Evolutionary conservation across 371 early-diverging fungal genomes (phyloP), one percentile per base, ranked within the genome.

Genomic region (Mucor velutinosus): DNA sequence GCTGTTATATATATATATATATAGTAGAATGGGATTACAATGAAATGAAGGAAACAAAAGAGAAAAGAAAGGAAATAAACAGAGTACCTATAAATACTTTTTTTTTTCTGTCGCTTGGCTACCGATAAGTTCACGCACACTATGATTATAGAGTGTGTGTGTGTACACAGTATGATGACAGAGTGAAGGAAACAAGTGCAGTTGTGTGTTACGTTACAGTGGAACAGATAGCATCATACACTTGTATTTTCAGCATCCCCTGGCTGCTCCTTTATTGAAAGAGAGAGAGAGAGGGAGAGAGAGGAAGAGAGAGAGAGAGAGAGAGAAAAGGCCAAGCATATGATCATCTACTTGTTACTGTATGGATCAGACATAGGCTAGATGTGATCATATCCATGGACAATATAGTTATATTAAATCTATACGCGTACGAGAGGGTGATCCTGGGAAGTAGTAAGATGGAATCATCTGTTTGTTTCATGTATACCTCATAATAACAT

Each of bases 401-500:
- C 47, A 19, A 51, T 51, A 23, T 51, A 51, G 51, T 23, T 51
- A 51, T 51, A 51, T 51, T 51, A 51, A 51, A 51, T 51, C 21
- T 25, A 11, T 21, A 51, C 21, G 11, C 12, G 51, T 51, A 51
- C 33, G 33, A 47, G 17, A 23, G 21, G 19, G 45, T 59, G 39
- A 67, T 47, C 65, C 58, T 65, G 65, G 37, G 65, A 61, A 32
- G 45, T 37, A 29, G 8, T 10, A 63, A 37, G 55, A 55, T 23
- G 45, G 27, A 25, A 60, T 66, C 66, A 66, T 66, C 66, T 66
- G 66, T 43, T 51, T 27, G 66, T 66, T 66, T 66, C 66, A 66
- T 66, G n/a, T 25, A 47, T 1, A 32, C 47, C 58, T 19, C 19
- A n/a, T 43, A 67, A 67, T 57, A 67, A 67, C 63, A 67, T 27